Base-by-base conservation (phyloP, 2,329 filamentous ascomycete genomes). In the Bipolaris gigantea region DNA sequence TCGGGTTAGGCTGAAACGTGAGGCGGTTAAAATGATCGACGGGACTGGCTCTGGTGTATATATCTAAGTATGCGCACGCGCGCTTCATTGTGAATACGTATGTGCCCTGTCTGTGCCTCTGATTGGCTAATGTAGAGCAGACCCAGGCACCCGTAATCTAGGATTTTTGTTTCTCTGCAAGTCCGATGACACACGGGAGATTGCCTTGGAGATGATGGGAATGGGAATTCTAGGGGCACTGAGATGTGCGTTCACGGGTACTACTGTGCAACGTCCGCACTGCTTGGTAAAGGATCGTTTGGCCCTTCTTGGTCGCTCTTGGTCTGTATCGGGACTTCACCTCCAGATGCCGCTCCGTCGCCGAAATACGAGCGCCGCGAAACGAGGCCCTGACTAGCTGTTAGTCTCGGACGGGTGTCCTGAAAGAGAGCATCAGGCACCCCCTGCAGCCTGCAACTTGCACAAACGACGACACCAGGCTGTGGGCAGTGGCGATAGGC, bases 1-100 rank as follows among this genome's bases (percentile, higher is more conserved):
- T 43, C 36, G 43, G 56, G 50, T 40, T 23, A 30, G 38, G 35
- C 53, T 67, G 63, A 65, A 67, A 65, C 61, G 50, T 52, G 48
- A 57, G 56, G 60, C 57, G 51, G 56, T 33, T 62, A 55, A 41
- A 44, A 41, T 51, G 44, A 46, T 42, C 33, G 35, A 30, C 16
- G 30, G 42, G 42, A 13, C 15, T 23, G 42, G 43, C 36, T 33
- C 60, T 60, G 43, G 59, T 15, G 50, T 51, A 59, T 62, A 53
- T 51, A 59, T 62, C 53, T 47, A n/a, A 23, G 21, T 39, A 30
- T 30, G 27, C 27, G 16, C 36, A 57, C 41, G 49, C 30, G 46
- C 59, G 57, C 57, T 61, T 61, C 57, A 61, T 48, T 41, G 51
- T 46, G 52, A 58, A 47, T 60, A 44, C 55, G 41, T 45, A 32